Evolutionary conservation across 306 rosid genomes (phyloP), one percentile per base, ranked within the genome.

Genomic region (Lablab purpureus): DNA sequence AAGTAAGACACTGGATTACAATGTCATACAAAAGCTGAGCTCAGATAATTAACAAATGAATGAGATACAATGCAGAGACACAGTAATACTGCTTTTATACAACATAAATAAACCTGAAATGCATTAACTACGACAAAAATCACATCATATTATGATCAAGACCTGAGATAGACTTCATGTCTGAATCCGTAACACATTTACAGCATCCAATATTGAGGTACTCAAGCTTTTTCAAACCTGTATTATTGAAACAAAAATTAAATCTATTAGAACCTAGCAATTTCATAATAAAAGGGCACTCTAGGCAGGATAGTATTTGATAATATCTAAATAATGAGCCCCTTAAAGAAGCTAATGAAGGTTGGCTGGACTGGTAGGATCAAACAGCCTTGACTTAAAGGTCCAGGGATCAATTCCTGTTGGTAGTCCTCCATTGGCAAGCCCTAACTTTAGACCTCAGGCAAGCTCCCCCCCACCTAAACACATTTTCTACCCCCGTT

Each of bases 151-250:
- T 32, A 17, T 28, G 63, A 72, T 34, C 58, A 71, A 63, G 83
- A 90, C 96, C 96, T 84, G 93, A 84, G 67, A 91, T 86, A 71
- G 87, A 81, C 79, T 84, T 84, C 76, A 89, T 64, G 80, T 91
- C 96, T 70, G 91, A 87, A 82, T 87, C 91, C 13, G 30, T 71
- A 78, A 91, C 70, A 80, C 93, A 87, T 62, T 79, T 88, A 70
- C 96, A 89, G 76, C 90, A 91, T 84, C 93, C 79, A 40, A 84
- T 73, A 79, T 91, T 87, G 60, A 89, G 93, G 60, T 88, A 85
- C 84, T 82, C 84, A 4, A 91, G 89, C 81, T 84, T 91, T 63
- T 63, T 78, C 84, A 91, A 77, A 56, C 89, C 96, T 91, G 87
- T 62, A 78, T 65, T 56, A 78, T 65, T n/a, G 10, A 52, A 71